Evolutionary conservation across 1,284 basidiomycete species (phyloP).

Genomic region (Pisolithus thermaeus): DNA sequence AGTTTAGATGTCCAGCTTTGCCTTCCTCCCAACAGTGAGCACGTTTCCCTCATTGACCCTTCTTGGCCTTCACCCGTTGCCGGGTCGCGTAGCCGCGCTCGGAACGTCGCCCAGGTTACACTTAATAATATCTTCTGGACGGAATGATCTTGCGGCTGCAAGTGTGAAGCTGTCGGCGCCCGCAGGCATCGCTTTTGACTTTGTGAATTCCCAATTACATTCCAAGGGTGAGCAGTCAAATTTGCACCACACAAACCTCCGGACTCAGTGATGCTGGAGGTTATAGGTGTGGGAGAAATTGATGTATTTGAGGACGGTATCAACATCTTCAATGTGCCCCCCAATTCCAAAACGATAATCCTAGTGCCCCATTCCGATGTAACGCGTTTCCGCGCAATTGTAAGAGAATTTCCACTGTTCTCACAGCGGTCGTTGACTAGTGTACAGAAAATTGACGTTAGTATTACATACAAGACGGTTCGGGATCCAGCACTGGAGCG

Average conservation of each 20-base stretch:
- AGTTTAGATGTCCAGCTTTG: slow-evolving; percentile 56
- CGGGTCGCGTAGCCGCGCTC: slow-evolving; percentile 51
- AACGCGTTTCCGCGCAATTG: slow-evolving; percentile 51
- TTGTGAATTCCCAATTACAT: slow-evolving; percentile 37
- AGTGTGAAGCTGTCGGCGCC: slow-evolving; percentile 49
- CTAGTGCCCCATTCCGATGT: slow-evolving; percentile 59
- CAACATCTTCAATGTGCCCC: slow-evolving; percentile 40
- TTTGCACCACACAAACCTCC: slow-evolving; percentile 1
- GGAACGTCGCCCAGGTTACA: slow-evolving; percentile 51
- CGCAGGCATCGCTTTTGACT: slow-evolving; percentile 46
- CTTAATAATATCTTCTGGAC: slow-evolving; percentile 55
- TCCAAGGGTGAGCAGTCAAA: slow-evolving; percentile 30
- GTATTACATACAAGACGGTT: slow-evolving; percentile 57
- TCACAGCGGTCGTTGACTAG: slow-evolving; percentile 4
- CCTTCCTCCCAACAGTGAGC: slow-evolving; percentile 57
- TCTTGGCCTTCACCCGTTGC: slow-evolving; percentile 4
- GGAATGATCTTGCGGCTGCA: slow-evolving; percentile 53
- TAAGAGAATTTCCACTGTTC: slow-evolving; percentile 23
- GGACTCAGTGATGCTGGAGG: slow-evolving; percentile 9
- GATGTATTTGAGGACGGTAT: slow-evolving; percentile 41
- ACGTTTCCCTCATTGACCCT: slow-evolving; percentile 1
- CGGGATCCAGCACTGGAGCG: slow-evolving; percentile 49
- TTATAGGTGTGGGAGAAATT: slow-evolving; percentile 15
- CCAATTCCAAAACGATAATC: slow-evolving; percentile 41
- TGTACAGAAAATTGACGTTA: slow-evolving; percentile 54